These are phyloP conservation scores for Leptomonas seymouri DNA, from an alignment of 208 protist species.

Conservation along the genomic window DNA sequence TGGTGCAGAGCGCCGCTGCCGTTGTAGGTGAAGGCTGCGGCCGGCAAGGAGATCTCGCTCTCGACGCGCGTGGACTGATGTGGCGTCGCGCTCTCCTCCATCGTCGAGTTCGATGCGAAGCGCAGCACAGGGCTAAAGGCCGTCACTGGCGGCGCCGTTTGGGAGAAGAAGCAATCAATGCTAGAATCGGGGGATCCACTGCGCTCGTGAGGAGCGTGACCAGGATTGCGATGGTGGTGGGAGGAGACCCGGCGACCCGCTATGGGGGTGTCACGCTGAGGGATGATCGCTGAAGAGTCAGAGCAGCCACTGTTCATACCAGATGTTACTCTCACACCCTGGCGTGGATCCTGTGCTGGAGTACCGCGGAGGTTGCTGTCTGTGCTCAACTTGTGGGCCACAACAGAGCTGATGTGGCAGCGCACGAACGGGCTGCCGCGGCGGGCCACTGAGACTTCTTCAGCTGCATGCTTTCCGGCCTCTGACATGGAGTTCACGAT, in stretches of 20 bases:
- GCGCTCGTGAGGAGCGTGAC: conserved; percentile 5
- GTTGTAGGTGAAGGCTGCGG: conserved; percentile 29
- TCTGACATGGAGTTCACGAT: not conserved
- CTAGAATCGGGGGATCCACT: conserved; percentile 24
- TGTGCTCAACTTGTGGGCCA: conserved; percentile 30
- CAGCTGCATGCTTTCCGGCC: not conserved
- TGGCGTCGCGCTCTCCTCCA: not conserved
- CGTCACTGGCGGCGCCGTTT: conserved; percentile 1
- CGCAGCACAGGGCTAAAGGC: not conserved
- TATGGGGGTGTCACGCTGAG: conserved; percentile 6
- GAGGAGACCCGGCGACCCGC: not conserved
- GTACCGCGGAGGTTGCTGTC: conserved; percentile 17
- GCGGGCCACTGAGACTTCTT: not conserved
- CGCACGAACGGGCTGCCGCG: conserved; percentile 23
- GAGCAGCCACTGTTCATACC: conserved; percentile 23
- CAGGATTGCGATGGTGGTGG: not conserved
- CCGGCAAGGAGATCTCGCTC: conserved; percentile 26
- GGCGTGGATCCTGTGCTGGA: conserved; percentile 18
- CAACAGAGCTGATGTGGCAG: conserved; percentile 26
- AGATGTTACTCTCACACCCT: conserved; percentile 3
- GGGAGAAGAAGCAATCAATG: conserved; percentile 22
- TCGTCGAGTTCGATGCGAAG: conserved; percentile 2
- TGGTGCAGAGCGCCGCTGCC: conserved; percentile 25
- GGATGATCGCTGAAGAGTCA: conserved; percentile 12
- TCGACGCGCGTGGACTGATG: conserved; percentile 16